Evolutionary conservation across 2,329 filamentous ascomycete genomes (phyloP).

Genomic region (Fusarium secorum): DNA sequence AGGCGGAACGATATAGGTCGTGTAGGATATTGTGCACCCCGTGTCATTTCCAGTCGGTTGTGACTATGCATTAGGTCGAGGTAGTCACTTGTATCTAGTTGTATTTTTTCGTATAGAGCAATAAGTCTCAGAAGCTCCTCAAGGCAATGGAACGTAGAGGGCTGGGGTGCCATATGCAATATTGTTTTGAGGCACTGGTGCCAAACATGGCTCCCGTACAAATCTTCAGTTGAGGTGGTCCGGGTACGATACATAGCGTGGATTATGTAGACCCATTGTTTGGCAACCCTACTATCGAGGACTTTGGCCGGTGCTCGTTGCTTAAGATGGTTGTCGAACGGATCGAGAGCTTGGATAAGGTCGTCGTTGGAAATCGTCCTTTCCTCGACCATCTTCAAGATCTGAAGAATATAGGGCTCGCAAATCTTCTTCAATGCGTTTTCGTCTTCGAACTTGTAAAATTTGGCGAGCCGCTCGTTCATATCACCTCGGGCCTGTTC

Average conservation of each 20-base stretch:
- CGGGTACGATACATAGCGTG: constrained; percentile 13
- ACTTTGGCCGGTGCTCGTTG: neutral
- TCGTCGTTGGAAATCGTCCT: constrained; percentile 24
- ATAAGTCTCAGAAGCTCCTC: constrained; percentile 15
- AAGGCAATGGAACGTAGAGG: constrained; percentile 18
- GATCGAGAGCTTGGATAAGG: constrained; percentile 29
- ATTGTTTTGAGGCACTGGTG: constrained; percentile 11
- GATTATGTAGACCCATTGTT: constrained; percentile 17
- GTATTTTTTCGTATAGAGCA: neutral
- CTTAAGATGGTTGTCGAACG: constrained; percentile 20
- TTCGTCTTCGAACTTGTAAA: neutral
- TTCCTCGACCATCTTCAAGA: constrained; percentile 14
- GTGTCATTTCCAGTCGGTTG: constrained; percentile 5
- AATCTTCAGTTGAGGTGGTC: neutral
- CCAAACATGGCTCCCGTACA: constrained; percentile 23
- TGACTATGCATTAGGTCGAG: constrained; percentile 6
- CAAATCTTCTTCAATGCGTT: constrained; percentile 9
- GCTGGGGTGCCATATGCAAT: constrained; percentile 19
- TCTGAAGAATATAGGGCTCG: neutral
- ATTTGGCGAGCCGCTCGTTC: neutral
- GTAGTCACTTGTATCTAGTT: constrained; percentile 3
- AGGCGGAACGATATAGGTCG: neutral
- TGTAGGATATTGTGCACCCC: neutral
- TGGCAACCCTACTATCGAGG: constrained; percentile 18
- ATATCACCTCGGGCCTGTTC: neutral